Evolutionary conservation across 2,329 filamentous ascomycete genomes (phyloP), one percentile per base, ranked within the genome.

Genomic region (Cadophora gregata): DNA sequence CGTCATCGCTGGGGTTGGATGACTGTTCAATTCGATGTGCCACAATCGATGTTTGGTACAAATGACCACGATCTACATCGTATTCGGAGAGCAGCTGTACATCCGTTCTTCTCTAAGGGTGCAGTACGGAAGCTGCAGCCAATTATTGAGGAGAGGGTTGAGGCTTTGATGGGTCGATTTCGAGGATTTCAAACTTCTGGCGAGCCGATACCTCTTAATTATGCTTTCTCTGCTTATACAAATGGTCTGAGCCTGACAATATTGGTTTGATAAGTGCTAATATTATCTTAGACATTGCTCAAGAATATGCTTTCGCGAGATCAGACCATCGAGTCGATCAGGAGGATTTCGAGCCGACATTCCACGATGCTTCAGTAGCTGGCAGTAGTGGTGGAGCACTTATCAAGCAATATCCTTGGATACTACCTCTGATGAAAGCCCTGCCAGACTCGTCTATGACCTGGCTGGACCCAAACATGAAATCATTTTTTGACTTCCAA

Each of bases 251-350:
- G 21, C 24, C 8, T 10, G 25, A 21, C 7, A 36, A 62, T 29
- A 42, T 51, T 6, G 10, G 19, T 58, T 7, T 12, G 50, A 50
- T 10, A 24, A 50, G 36, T 62, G 27, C 25, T 50, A 25, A 36
- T 16, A 24, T 4, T 14, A 19, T 31, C 16, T 21, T 61, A 64
- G 75, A 76, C 64, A 68, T 72, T 24, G 71, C 73, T 36, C 71
- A 67, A 42, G 65, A 71, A 47, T 76, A 75, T 64, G 69, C 65
- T 42, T 76, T 73, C 47, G 74, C 58, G 1, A 55, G 66, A 14
- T 67, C 59, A 19, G 48, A 69, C 31, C 25, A 69, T 58, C 48
- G 53, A 59, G 25, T 70, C 21, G 68, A 67, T 19, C 33, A 56
- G 12, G 10, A 48, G 6, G 68, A 70, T 24, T 71, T 68, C 31